A percentile compares a stretch with the other conserved stretches of the same genome.
phyloP scores from a whole-genome alignment of 768 basidiomycete species.

The Lactifluus hygrophoroides region DNA sequence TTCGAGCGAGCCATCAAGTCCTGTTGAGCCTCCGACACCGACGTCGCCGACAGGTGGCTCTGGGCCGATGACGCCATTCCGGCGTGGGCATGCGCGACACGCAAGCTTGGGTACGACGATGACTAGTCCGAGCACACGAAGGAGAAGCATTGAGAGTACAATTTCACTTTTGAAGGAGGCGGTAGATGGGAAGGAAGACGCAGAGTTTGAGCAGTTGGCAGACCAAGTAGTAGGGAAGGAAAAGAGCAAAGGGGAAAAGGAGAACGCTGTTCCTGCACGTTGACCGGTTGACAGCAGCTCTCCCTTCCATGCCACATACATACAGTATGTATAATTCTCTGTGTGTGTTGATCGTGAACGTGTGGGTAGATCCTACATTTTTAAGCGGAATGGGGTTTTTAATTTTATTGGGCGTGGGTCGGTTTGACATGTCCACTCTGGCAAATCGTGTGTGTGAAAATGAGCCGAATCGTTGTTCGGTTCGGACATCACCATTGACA shows the following conservation, averaged over 20 bases:
- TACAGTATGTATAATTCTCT: neutral
- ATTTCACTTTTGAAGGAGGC: conserved; percentile 93
- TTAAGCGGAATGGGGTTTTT: too few relatives aligned
- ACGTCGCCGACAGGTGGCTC: conserved; percentile 22
- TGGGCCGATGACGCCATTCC: conserved; percentile 39
- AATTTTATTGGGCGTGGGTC: too few relatives aligned
- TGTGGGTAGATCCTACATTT: too few relatives aligned
- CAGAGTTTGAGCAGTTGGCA: conserved; percentile 24
- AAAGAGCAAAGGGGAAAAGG: conserved; percentile 14
- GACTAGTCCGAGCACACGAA: conserved; percentile 88
- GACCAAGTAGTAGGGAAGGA: conserved; percentile 20
- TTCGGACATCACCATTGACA: too few relatives aligned
- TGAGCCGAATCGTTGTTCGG: too few relatives aligned
- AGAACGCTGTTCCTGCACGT: conserved; percentile 17
- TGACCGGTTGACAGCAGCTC: too few relatives aligned
- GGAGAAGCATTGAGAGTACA: conserved; percentile 91
- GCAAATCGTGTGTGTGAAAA: too few relatives aligned
- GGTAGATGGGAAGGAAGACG: conserved; percentile 62
- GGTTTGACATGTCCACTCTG: too few relatives aligned
- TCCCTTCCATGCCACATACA: neutral
- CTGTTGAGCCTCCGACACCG: conserved; percentile 22
- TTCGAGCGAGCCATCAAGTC: conserved; percentile 21
- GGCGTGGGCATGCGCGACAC: conserved; percentile 65
- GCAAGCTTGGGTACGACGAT: conserved; percentile 89
- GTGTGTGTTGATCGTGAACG: too few relatives aligned